Base-by-base conservation (phyloP, 257 asterid species). In the Jacaranda copaia region DNA sequence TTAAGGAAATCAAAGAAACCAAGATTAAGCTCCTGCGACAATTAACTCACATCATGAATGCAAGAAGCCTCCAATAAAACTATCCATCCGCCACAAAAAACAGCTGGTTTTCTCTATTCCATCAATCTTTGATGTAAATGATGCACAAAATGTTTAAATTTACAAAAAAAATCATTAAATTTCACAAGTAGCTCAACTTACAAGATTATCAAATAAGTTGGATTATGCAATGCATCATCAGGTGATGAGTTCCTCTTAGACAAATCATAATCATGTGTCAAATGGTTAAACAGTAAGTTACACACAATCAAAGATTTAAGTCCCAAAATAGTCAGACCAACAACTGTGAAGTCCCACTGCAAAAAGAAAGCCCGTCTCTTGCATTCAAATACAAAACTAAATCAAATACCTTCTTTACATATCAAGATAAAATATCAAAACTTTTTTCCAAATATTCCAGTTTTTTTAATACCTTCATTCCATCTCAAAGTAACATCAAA, bases 391-490 rank as follows among this genome's bases (percentile, higher is more conserved):
- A 53, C 0, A 25, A 59, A 19, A 73, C 70, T 25, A 42, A 32
- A 20, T 73, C 2, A 57, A 76, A 32, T 68, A 45, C 60, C 40
- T 56, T 14, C 20, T 55, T 74, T 43, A 68, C 64, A 59, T 64
- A 68, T 40, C 15, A 40, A 57, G 38, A 20, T 14, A 53, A 56
- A 73, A 46, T 5, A 57, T 18, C 13, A n/a, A 8, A 51, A 46
- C 38, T 25, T 13, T 6, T 18, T 3, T 36, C 48, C 49, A 16
- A 58, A 69, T 6, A 35, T 63, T 62, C 32, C 52, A 16, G 73
- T 61, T 48, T 20, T 48, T 20, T 16, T 5, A 53, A 9, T 5
- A 15, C 52, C 57, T 46, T 69, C 2, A 25, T 25, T 70, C 40
- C 62, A 72, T 64, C 46, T 32, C 1, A n/a, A 19, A 8, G 39